Evolutionary conservation across 202 grass and related monocot genomes (phyloP), one percentile per base, ranked within the genome.

Genomic region (Musa balbisiana): DNA sequence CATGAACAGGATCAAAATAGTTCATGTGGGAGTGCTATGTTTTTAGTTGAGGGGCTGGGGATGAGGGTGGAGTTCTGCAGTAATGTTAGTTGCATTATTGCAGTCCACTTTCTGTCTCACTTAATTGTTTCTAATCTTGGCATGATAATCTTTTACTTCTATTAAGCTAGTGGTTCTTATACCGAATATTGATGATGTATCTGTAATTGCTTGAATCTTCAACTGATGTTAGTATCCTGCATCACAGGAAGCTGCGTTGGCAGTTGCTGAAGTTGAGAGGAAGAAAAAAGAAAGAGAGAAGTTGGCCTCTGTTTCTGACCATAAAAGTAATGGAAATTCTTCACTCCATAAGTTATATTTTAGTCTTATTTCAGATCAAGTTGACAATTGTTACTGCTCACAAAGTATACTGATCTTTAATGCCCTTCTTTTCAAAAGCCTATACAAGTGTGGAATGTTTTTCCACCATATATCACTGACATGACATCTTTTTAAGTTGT

Each of bases 251-350:
- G 95, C 85, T 86, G 85, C 87, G 11, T 71, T 80, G 76, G 89
- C 85, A 73, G 82, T 92, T 89, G 83, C 83, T 83, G 91, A 87
- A 79, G 87, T 79, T 82, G 89, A 88, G 74, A 92, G 83, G 91
- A 99, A 90, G 82, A 92, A 83, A 82, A 88, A 83, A 79, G 89
- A 85, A 49, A 89, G 84, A 83, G 72, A 72, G 76, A 94, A 93
- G 33, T 68, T 70, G 51, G 69, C 62, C 8, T 82, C 80, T 84
- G 76, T 89, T 51, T 60, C 65, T 83, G 80, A 73, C 63, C 83
- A 83, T 73, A 80, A 76, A 80, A 88, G 82, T 82, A 87, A 78
- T 78, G 83, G 84, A 85, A 97, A 77, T 49, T 55, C 13, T 55
- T 23, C 73, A 54, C 52, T 51, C 29, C 24, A 69, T 79, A 69